Conservation (phyloP, 805 yeast species). For the Starmera dryadoides region DNA sequence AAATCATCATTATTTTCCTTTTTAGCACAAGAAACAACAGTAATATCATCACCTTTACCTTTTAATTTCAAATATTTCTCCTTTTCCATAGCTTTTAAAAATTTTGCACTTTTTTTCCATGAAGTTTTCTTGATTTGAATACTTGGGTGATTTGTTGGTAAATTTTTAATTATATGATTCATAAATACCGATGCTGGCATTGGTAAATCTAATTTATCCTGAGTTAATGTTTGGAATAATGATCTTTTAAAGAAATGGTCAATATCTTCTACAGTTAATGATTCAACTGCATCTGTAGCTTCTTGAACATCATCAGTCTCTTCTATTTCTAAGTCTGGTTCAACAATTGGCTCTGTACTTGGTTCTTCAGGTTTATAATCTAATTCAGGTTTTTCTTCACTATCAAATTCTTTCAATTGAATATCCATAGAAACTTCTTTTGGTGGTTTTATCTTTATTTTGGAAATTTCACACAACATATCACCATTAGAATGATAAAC, state of each 20-base stretch:
- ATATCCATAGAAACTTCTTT: slow-evolving; percentile 21
- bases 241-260: slow-evolving; percentile 73
- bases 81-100: slow-evolving; percentile 81
- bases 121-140: slow-evolving; percentile 71
- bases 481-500: slow-evolving; percentile 67
- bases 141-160: slow-evolving; percentile 58
- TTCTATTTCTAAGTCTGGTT: slow-evolving; percentile 2
- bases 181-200: slow-evolving; percentile 68
- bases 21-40: slow-evolving; percentile 43
- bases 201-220: slow-evolving; percentile 53
- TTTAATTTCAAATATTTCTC: slow-evolving; percentile 58
- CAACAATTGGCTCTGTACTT: background rate
- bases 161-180: slow-evolving; percentile 57
- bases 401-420: slow-evolving; percentile 12
- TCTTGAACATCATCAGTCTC: slow-evolving; percentile 4
- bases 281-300: slow-evolving; percentile 5
- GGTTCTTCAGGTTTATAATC: slow-evolving; percentile 6
- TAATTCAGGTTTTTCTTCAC: slow-evolving; percentile 8
- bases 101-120: slow-evolving; percentile 86
- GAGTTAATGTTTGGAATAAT: slow-evolving; percentile 59
- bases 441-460: slow-evolving; percentile 39
- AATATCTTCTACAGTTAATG: slow-evolving; percentile 52
- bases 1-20: slow-evolving; percentile 38
- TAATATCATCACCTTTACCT: slow-evolving; percentile 81
- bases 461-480: slow-evolving; percentile 45